Evolutionary conservation across 2,329 filamentous ascomycete species (phyloP).

Genomic region (Orbilia oligospora): DNA sequence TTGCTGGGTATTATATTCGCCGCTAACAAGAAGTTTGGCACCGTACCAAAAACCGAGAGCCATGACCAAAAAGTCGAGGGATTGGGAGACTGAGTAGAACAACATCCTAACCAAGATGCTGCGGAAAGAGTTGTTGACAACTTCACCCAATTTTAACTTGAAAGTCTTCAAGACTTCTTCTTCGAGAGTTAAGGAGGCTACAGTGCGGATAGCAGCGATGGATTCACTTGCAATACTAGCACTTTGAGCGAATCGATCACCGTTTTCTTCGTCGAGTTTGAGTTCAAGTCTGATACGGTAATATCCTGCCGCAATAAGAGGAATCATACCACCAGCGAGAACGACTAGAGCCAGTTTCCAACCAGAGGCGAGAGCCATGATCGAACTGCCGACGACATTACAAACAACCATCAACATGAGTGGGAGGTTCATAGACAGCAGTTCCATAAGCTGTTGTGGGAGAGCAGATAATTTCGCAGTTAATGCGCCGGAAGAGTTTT

Average conservation of each 20-base stretch:
- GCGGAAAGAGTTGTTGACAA: conserved; percentile 45
- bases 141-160: conserved; percentile 38
- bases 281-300: conserved; percentile 70
- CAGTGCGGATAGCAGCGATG: conserved; percentile 70
- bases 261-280: conserved; percentile 69
- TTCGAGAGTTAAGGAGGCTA: conserved; percentile 71
- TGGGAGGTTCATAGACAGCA: conserved; percentile 70
- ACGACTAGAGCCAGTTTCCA: conserved; percentile 72
- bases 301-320: conserved; percentile 69
- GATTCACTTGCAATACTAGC: conserved; percentile 71
- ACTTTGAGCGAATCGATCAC: conserved; percentile 69
- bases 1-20: conserved; percentile 73
- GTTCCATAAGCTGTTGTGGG: conserved; percentile 70
- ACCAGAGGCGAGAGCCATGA: conserved; percentile 69
- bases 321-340: conserved; percentile 69
- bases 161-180: conserved; percentile 65
- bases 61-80: conserved; percentile 74
- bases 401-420: conserved; percentile 70
- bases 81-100: conserved; percentile 75
- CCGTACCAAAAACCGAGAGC: conserved; percentile 77
- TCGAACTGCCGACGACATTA: conserved; percentile 69
- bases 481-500: conserved; percentile 65
- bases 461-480: conserved; percentile 65
- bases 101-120: conserved; percentile 48
- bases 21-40: conserved; percentile 71